Conservation (phyloP, 2,329 filamentous ascomycete species). For the Apiospora malaysiana region DNA sequence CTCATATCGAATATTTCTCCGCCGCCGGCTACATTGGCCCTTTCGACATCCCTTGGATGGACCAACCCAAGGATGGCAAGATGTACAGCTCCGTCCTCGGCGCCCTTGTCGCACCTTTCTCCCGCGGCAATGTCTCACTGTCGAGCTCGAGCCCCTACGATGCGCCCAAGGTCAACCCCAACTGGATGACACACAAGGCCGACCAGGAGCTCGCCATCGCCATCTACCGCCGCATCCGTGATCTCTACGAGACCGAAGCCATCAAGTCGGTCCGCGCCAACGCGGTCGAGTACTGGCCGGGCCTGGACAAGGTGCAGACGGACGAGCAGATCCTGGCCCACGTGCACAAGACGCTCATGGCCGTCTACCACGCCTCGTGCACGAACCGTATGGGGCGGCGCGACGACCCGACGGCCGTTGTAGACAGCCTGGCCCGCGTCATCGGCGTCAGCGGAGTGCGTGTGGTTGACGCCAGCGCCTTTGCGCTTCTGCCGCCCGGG, state of each 20-base stretch:
- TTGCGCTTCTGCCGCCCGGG: slow-evolving; percentile 26
- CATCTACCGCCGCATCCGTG: slow-evolving; percentile 46
- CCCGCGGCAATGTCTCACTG: slow-evolving; percentile 52
- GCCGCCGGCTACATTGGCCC: slow-evolving; percentile 32
- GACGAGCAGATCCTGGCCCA: slow-evolving; percentile 49
- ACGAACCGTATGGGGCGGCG: slow-evolving; percentile 29
- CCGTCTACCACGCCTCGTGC: slow-evolving; percentile 34
- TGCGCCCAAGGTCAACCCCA: slow-evolving; percentile 50
- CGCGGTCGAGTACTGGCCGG: slow-evolving; percentile 44
- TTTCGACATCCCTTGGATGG: slow-evolving; percentile 21
- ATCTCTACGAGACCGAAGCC: slow-evolving; percentile 41
- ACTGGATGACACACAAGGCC: slow-evolving; percentile 47
- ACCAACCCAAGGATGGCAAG: slow-evolving; percentile 37
- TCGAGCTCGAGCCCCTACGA: slow-evolving; percentile 38
- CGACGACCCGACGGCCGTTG: slow-evolving; percentile 28
- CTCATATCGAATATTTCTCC: slow-evolving; percentile 43
- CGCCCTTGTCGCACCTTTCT: slow-evolving; percentile 47
- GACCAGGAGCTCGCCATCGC: slow-evolving; percentile 51
- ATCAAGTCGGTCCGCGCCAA: slow-evolving; percentile 36
- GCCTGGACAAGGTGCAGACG: slow-evolving; percentile 41
- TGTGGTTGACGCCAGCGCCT: slow-evolving; percentile 27
- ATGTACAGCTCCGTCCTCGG: slow-evolving; percentile 41
- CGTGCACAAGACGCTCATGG: slow-evolving; percentile 38
- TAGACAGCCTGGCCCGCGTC: slow-evolving; percentile 28
- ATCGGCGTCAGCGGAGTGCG: slow-evolving; percentile 27